Evolutionary conservation across 75 land plant species (phyloP).

Genomic region (Isoetes taiwanensis): DNA sequence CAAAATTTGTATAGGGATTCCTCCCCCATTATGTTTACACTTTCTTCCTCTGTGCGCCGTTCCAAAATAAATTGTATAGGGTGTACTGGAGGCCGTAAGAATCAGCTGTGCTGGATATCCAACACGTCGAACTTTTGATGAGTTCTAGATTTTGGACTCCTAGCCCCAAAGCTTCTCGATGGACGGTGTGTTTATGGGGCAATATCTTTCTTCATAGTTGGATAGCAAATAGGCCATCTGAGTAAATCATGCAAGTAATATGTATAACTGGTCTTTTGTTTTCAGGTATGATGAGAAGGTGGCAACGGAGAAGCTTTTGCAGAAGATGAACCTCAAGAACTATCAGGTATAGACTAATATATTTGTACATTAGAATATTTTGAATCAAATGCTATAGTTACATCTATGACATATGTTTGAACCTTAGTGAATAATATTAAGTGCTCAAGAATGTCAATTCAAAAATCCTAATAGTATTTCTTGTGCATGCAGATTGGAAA

Average conservation of each 20-base stretch:
- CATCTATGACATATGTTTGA: not conserved
- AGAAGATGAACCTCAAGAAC: constrained; percentile 54
- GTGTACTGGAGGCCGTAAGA: constrained; percentile 96
- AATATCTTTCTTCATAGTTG: too few relatives aligned
- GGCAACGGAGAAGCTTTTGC: constrained; percentile 53
- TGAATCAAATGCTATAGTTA: too few relatives aligned
- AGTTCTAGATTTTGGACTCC: constrained; percentile 85
- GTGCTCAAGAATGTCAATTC: not conserved
- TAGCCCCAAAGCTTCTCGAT: constrained; percentile 70
- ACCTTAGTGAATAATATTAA: not conserved
- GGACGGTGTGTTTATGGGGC: constrained; percentile 48
- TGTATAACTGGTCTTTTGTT: too few relatives aligned
- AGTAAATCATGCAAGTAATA: too few relatives aligned
- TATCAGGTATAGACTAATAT: constrained; percentile 59
- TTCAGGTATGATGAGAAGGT: constrained; percentile 70
- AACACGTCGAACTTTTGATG: constrained; percentile 68
- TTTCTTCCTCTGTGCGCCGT: too few relatives aligned
- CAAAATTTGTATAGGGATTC: too few relatives aligned
- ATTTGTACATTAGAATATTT: not conserved
- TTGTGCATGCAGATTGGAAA: constrained; percentile 49
- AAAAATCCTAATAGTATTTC: not conserved
- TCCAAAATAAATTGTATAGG: too few relatives aligned
- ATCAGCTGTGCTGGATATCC: constrained; percentile 99
- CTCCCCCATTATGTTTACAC: too few relatives aligned
- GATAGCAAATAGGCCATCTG: too few relatives aligned